phyloP scores from a whole-genome alignment of 208 protist species.

The Angomonas deanei region DNA sequence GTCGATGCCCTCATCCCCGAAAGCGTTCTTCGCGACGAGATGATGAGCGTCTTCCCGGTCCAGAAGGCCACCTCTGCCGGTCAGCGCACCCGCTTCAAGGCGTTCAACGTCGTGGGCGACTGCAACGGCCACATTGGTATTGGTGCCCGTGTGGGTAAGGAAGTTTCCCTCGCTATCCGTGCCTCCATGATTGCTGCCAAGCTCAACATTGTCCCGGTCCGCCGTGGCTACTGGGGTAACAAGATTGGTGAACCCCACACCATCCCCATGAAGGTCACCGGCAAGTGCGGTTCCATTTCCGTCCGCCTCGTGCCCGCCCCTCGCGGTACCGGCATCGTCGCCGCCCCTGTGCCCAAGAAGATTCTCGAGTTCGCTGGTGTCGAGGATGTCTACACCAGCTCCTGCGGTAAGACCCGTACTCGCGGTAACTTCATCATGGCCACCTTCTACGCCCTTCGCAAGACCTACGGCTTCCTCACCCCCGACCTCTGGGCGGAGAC shows the following conservation, averaged over 20 bases:
- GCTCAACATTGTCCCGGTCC: slow-evolving; percentile 97
- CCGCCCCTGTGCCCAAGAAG: slow-evolving; percentile 97
- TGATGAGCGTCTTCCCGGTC: slow-evolving; percentile 99
- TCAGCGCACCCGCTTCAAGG: slow-evolving; percentile 99
- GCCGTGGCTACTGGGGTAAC: slow-evolving; percentile 99
- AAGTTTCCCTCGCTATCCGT: slow-evolving; percentile 99
- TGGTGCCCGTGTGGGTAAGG: slow-evolving; percentile 98
- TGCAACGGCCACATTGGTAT: slow-evolving; percentile 97
- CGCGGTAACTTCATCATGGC: slow-evolving; percentile 99
- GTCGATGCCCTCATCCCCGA: slow-evolving; percentile 96
- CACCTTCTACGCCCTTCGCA: slow-evolving; percentile 95
- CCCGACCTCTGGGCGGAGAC: slow-evolving; percentile 97
- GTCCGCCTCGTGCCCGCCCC: slow-evolving; percentile 98
- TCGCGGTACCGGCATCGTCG: slow-evolving; percentile 99
- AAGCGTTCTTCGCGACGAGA: slow-evolving; percentile 83
- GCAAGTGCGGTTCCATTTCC: slow-evolving; percentile 98
- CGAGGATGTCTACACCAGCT: slow-evolving; percentile 98
- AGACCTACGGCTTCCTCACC: slow-evolving; percentile 98
- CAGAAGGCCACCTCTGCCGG: slow-evolving; percentile 99
- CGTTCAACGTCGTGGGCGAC: slow-evolving; percentile 99
- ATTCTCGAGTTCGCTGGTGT: slow-evolving; percentile 98
- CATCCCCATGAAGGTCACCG: slow-evolving; percentile 98
- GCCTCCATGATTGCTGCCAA: slow-evolving; percentile 98
- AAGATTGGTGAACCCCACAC: slow-evolving; percentile 99
- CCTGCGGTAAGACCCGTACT: slow-evolving; percentile 96